These are phyloP conservation scores for Talaromyces thailandensis DNA, from an alignment of 495 filamentous ascomycete genomes.

Conservation along the genomic window DNA sequence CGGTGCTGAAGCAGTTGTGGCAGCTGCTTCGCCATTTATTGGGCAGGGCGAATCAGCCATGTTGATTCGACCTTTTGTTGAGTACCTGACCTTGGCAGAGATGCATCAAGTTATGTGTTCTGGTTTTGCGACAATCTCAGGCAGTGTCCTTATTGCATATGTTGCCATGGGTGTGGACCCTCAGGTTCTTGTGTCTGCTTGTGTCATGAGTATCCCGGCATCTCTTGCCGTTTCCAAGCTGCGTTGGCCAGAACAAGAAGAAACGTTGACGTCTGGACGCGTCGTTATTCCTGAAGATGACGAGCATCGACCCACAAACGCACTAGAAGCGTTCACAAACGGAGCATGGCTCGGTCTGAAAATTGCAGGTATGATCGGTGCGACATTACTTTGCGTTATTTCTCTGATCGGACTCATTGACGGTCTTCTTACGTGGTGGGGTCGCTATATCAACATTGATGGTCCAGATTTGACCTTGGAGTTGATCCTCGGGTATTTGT, in stretches of 20 bases:
- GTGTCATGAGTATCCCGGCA: slow-evolving; percentile 86
- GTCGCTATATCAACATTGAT: slow-evolving; percentile 67
- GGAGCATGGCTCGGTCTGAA: slow-evolving; percentile 85
- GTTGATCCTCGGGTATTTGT: slow-evolving; percentile 72
- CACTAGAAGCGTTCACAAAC: slow-evolving; percentile 77
- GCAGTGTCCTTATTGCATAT: slow-evolving; percentile 72
- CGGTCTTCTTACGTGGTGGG: slow-evolving; percentile 83
- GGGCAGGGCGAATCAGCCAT: slow-evolving; percentile 91
- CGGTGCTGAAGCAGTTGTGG: slow-evolving; percentile 87
- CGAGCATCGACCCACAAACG: slow-evolving; percentile 57
- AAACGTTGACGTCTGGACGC: slow-evolving; percentile 68
- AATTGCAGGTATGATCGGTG: slow-evolving; percentile 77
- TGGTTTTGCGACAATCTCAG: slow-evolving; percentile 58
- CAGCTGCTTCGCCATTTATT: slow-evolving; percentile 89
- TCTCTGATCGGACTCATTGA: slow-evolving; percentile 68
- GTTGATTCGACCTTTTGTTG: slow-evolving; percentile 79
- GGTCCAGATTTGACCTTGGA: slow-evolving; percentile 61
- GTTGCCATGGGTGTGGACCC: slow-evolving; percentile 71
- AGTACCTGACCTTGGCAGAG: slow-evolving; percentile 74
- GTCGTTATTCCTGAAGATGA: slow-evolving; percentile 71
- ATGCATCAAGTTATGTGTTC: slow-evolving; percentile 87
- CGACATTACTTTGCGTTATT: slow-evolving; percentile 76
- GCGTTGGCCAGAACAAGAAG: slow-evolving; percentile 80
- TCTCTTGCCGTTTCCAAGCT: slow-evolving; percentile 81
- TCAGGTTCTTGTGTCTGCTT: slow-evolving; percentile 78